Evolutionary conservation across 139 green algal genomes (phyloP), one percentile per base, ranked within the genome.

Genomic region (Marvania coccoides): DNA sequence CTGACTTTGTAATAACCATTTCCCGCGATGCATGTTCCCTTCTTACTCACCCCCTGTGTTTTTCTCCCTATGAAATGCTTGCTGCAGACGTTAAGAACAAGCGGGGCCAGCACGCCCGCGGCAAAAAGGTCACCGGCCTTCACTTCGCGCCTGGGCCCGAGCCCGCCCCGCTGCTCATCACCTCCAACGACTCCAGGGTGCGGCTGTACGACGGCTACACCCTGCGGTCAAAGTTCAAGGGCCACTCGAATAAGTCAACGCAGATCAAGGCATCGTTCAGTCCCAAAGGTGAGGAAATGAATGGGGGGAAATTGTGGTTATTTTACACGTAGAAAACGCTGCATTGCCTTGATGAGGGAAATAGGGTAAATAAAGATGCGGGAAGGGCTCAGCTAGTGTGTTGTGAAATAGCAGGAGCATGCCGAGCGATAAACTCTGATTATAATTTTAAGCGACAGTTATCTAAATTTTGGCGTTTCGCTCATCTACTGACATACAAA

Each of bases 201-300:
- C 79, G 72, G 28, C 29, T 90, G 15, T 91, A 85, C 54, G 80
- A 90, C 31, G 77, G 80, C 0, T 82, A 69, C 59, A 73, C 58
- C 2, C 80, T 92, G 63, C 61, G 67, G 34, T 86, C 79, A 69
- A 97, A 97, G 74, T 96, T 88, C 75, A 97, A 97, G 77, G 91
- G 91, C 9, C 81, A 88, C 58, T 61, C 74, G 30, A 94, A 94
- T 72, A 70, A 67, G 33, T 83, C 80, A 65, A 87, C 81, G 3
- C 88, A 93, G 76, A 83, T 92, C 29, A 65, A 65, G 1, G 69
- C 69, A 24, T 76, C 61, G 29, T 76, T 71, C 28, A 63, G 40
- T 12, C 61, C 69, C 6, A 58, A 47, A 10, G 69, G 48, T 58
- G n/a, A 19, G 48, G n/a, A n/a, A n/a, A n/a, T n/a, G n/a, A n/a